Conservation (phyloP, 2,329 filamentous ascomycete genomes). For the Fusarium sp. region DNA sequence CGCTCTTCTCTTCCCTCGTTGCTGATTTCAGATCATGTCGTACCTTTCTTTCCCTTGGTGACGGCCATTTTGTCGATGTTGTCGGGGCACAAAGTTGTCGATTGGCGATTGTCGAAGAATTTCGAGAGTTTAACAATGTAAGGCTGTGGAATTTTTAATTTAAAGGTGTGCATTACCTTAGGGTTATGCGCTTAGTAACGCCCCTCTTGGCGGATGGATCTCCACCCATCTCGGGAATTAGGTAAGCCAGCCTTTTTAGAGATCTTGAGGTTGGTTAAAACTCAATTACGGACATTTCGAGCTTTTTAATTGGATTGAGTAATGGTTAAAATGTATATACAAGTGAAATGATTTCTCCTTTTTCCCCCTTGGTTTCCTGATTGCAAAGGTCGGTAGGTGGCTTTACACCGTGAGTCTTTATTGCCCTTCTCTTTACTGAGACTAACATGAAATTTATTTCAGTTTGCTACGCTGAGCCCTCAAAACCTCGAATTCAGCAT, state of each 20-base stretch:
- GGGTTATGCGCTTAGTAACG: no score
- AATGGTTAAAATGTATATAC: not conserved
- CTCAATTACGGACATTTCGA: not conserved
- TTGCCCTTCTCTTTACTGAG: slow-evolving; percentile 12
- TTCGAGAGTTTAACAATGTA: no score
- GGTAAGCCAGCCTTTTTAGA: slow-evolving; percentile 1
- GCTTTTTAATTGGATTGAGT: not conserved
- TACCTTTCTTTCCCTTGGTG: slow-evolving; percentile 66
- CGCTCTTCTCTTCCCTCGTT: slow-evolving; percentile 25
- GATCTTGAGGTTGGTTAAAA: not conserved
- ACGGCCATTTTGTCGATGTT: slow-evolving; percentile 53
- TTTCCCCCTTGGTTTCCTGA: no score
- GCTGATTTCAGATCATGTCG: slow-evolving; percentile 52
- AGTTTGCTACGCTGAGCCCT: slow-evolving; percentile 2
- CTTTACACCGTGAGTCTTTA: slow-evolving; percentile 9
- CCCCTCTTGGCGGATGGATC: no score
- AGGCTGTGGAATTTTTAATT: no score
- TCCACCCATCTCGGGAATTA: not conserved
- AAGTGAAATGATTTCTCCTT: not conserved
- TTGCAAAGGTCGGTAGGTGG: not conserved
- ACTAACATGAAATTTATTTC: slow-evolving; percentile 36
- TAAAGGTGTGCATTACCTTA: no score
- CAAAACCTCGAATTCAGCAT: slow-evolving; percentile 52
- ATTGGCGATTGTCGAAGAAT: no score
- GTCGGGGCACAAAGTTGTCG: slow-evolving; percentile 46